Evolutionary conservation across 2,329 filamentous ascomycete genomes (phyloP), one percentile per base, ranked within the genome.

Genomic region (Penicillium crustosum): DNA sequence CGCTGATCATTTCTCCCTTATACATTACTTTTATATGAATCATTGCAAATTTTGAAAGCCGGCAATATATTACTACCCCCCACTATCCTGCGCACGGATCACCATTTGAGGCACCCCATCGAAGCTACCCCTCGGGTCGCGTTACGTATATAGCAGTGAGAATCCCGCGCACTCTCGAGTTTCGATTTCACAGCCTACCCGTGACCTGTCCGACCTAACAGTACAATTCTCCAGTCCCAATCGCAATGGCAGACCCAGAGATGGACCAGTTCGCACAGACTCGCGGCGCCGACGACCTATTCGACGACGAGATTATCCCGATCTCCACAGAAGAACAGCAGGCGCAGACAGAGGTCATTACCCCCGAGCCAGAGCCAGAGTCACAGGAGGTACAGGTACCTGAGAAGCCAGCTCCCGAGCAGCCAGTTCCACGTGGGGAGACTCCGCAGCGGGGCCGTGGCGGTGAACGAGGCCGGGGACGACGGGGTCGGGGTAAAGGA

Each of bases 201-300:
- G 8, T 35, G 21, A 35, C 25, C 15, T 12, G 2, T 12, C 39
- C 25, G 3, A 27, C 9, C 27, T 17, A n/a, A 8, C 15, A 25
- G 15, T 13, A 1, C 12, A 19, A 38, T 33, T 8, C 57, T 62
- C 57, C 48, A 10, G 45, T 54, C 17, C 35, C 54, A 39, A 51
- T 41, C 13, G 29, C 43, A 23, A 66, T 67, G 55, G 59, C 64
- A 19, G 61, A 65, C 31, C 47, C 58, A 25, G 59, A 54, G 6
- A 76, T 80, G 69, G 79, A 81, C 55, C 75, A 79, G 64, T 81
- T 81, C 57, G 77, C 79, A 27, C 79, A 81, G 55, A 81, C 79
- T 2, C 75, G 79, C 23, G 78, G 76, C 25, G 76, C 74, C n/a
- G 79, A 81, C 59, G 78, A 81, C 64, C 69, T 81, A 8, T 81